phyloP scores from a whole-genome alignment of 768 basidiomycete genomes.

The Glaciozyma antarctica region DNA sequence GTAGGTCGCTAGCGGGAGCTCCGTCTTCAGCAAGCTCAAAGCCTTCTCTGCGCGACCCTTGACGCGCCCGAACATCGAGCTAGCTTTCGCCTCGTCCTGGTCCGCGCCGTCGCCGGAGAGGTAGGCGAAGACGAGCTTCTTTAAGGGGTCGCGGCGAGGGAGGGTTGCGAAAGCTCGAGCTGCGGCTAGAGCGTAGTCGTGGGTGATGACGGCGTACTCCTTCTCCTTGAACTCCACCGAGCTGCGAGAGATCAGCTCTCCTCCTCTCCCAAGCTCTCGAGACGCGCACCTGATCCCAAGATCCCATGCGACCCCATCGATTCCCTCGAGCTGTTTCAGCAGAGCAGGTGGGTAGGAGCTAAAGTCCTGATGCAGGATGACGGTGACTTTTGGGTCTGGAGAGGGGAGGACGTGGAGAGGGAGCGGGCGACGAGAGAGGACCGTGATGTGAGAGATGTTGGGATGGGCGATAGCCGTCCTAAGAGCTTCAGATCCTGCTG shows the following conservation, averaged over 20 bases:
- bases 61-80: conserved; percentile 16
- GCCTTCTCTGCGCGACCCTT: conserved; percentile 14
- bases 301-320: conserved; percentile 17
- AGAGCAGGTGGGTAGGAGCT: conserved; percentile 8
- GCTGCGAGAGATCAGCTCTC: not conserved
- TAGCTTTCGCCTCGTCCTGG: not conserved
- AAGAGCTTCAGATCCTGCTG: conserved; percentile 10
- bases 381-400: conserved; percentile 9
- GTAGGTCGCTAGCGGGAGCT: conserved; percentile 5
- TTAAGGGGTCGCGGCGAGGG: not conserved
- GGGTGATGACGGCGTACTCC: conserved; percentile 37
- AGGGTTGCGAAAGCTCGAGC: conserved; percentile 9
- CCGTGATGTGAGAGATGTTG: conserved; percentile 12
- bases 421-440: conserved; percentile 21
- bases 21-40: not conserved
- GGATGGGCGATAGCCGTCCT: conserved; percentile 10
- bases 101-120: conserved; percentile 8
- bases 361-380: conserved; percentile 18
- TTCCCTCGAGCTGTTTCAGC: conserved; percentile 6
- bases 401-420: conserved; percentile 7
- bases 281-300: conserved; percentile 6
- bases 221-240: not conserved
- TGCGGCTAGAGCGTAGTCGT: conserved; percentile 32
- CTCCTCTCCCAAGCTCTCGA: not conserved
- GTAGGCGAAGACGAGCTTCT: conserved; percentile 38